These are phyloP conservation scores for Fusarium pseudoanthophilum DNA, from an alignment of 2,329 filamentous ascomycete species.

Conservation along the genomic window DNA sequence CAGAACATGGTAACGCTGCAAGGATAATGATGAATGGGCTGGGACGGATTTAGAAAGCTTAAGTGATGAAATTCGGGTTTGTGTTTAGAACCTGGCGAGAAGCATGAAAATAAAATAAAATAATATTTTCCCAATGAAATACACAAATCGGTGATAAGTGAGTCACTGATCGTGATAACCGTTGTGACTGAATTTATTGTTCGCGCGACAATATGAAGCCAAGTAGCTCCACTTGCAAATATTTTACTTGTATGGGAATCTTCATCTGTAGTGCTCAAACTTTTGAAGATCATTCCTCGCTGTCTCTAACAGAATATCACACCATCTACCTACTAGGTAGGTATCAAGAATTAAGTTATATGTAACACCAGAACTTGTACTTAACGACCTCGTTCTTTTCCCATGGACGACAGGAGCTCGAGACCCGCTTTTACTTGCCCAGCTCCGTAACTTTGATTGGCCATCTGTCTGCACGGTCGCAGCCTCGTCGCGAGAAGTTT, in stretches of 20 bases:
- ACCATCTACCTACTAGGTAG: neutral
- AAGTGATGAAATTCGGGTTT: constrained; percentile 35
- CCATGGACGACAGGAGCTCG: neutral
- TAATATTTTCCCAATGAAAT: neutral
- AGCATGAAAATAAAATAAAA: constrained; percentile 27
- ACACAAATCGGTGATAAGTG: neutral
- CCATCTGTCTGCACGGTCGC: neutral
- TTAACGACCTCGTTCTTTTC: neutral
- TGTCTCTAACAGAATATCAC: neutral
- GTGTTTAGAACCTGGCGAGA: constrained; percentile 27
- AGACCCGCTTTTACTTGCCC: constrained; percentile 33
- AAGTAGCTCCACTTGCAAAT: neutral
- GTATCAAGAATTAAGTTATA: neutral
- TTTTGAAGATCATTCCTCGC: neutral
- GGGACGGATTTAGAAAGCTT: constrained; percentile 43
- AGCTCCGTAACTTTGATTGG: constrained; percentile 42
- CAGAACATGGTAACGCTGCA: constrained; percentile 40
- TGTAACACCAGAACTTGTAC: neutral
- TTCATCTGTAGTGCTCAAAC: neutral
- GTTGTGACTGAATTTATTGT: neutral
- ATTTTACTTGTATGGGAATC: neutral
- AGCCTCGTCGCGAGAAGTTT: constrained; percentile 55
- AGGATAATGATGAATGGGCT: constrained; percentile 43
- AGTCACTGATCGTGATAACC: neutral
- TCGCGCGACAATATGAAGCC: neutral